These are phyloP conservation scores for Santalum album DNA, from an alignment of 164 flowering plant species.

Conservation along the genomic window DNA sequence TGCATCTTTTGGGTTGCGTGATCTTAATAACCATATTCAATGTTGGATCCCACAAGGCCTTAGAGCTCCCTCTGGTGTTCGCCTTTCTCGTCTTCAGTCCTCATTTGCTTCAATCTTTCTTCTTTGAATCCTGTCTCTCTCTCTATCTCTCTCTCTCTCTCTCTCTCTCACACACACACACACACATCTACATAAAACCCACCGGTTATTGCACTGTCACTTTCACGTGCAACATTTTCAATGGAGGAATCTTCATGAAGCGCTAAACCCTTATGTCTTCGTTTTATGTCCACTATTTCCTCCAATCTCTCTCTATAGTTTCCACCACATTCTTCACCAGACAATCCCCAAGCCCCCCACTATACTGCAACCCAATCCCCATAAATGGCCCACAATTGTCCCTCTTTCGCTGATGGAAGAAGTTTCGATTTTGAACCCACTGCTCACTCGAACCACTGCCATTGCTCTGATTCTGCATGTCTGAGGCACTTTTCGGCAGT, in stretches of 20 bases:
- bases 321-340: constrained; percentile 3
- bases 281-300: constrained; percentile 5
- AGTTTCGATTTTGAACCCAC: not conserved
- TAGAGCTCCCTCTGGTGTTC: no score
- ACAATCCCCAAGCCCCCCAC: no score
- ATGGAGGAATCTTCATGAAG: constrained; percentile 20
- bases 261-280: constrained; percentile 11
- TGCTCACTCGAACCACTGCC: constrained; percentile 4
- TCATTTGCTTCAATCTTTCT: no score
- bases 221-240: constrained; percentile 40
- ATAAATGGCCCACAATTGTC: no score
- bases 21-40: no score
- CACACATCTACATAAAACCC: not conserved
- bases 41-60: no score
- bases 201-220: constrained; percentile 20
- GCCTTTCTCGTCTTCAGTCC: no score
- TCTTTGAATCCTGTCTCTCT: not conserved
- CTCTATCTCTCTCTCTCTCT: constrained; percentile 3
- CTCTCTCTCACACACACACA: constrained; percentile 6
- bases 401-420: constrained; percentile 5
- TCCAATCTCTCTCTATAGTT: constrained; percentile 6
- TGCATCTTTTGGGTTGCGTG: no score
- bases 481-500: constrained; percentile 10
- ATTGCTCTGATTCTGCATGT: constrained; percentile 1
- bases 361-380: no score